Evolutionary conservation across 2,329 filamentous ascomycete genomes (phyloP).

Genomic region (Emergomyces pasteurianus): DNA sequence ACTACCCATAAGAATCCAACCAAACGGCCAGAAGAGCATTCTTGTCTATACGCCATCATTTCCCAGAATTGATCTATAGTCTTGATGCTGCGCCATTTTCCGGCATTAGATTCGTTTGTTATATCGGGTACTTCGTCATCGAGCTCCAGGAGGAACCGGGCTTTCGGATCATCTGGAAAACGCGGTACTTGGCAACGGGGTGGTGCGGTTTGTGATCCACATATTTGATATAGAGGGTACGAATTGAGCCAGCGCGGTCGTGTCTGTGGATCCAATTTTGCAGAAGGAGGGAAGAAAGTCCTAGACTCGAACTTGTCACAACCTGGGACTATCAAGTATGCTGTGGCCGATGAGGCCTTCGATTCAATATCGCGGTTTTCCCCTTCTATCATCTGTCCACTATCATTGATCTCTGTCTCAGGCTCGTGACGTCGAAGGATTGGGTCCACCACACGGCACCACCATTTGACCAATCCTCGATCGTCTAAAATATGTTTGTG

Average conservation of each 20-base stretch:
- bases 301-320: conserved; percentile 69
- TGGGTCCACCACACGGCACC: conserved; percentile 77
- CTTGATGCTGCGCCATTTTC: conserved; percentile 72
- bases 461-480: conserved; percentile 83
- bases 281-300: conserved; percentile 58
- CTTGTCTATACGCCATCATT: conserved; percentile 91
- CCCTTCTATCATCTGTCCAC: conserved; percentile 10
- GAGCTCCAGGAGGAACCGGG: conserved; percentile 75
- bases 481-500: conserved; percentile 90
- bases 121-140: conserved; percentile 63
- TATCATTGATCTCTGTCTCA: conserved; percentile 25
- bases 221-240: conserved; percentile 62
- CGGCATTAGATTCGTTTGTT: conserved; percentile 42
- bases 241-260: conserved; percentile 43
- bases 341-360: conserved; percentile 46
- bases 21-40: conserved; percentile 82
- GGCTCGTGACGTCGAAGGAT: conserved; percentile 43
- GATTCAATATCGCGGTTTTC: conserved; percentile 11
- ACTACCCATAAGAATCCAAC: conserved; percentile 95
- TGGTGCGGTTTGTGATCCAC: conserved; percentile 55
- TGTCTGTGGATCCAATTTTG: conserved; percentile 26
- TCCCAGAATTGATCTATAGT: conserved; percentile 95
- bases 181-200: conserved; percentile 76
- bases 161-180: conserved; percentile 92
- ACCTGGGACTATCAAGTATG: conserved; percentile 77